Base-by-base conservation (phyloP, 331 rosid species). In the Ulmus americana region DNA sequence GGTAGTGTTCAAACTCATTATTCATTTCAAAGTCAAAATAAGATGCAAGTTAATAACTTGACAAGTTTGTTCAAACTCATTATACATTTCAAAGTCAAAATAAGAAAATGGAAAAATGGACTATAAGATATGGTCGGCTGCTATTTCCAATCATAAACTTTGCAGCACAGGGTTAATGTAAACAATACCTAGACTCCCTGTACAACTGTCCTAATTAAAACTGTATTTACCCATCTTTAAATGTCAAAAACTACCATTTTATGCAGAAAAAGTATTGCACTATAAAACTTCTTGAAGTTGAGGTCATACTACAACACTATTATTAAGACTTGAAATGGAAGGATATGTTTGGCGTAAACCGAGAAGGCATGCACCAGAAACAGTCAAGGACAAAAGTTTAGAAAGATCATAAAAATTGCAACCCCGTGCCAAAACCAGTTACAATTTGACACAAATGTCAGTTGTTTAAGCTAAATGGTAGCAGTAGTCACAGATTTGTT, bases 11-110 rank as follows among this genome's bases (percentile, higher is more conserved):
- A 20, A 20, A 20, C 22, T 20, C 3, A 63, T 38, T 73, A 43
- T 18, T 57, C 40, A 48, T 49, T 72, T 45, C 50, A 63, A 61
- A 8, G 40, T 55, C 38, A 39, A 71, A 16, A 52, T 20, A 22
- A 14, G 46, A 61, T 59, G 12, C 28, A 40, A 60, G 10, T 10
- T 5, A 11, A 55, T 28, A 39, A 28, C 6, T 55, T 9, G 43
- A 55, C 7, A 55, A 11, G n/a, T 55, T 28, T 22, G 38, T 11
- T 6, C 35, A 28, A 28, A 28, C 4, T 28, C 35, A 28, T 28
- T 28, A 28, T 28, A 0, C 4, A 28, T 28, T 28, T 28, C 35
- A 28, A 28, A 28, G 35, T 28, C 35, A 28, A 28, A 28, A 28
- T 28, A 28, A 3, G 43, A 55, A 28, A 55, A 28, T 28, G n/a